phyloP scores from a whole-genome alignment of 2,329 filamentous ascomycete genomes.

The Lasiodiplodia sp. region DNA sequence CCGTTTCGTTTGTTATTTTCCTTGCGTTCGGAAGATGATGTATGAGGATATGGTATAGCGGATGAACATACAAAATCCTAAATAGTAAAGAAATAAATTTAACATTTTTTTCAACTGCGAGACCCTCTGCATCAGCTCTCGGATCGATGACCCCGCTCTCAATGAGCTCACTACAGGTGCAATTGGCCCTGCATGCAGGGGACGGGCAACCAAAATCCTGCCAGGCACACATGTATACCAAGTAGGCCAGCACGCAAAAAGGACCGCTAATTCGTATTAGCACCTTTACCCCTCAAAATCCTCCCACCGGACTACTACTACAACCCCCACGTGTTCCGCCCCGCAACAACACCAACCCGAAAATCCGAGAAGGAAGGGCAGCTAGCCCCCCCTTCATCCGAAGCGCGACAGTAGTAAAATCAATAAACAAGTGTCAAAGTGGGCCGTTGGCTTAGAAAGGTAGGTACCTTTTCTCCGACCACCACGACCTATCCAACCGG shows the following conservation, averaged over 20 bases:
- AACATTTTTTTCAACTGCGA: not conserved
- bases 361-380: not conserved
- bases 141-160: not conserved
- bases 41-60: conserved; percentile 2
- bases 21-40: conserved; percentile 8
- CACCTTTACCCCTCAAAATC: not conserved
- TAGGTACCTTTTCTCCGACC: not conserved
- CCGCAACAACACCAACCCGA: not conserved
- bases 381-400: not conserved
- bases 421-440: not conserved
- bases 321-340: not conserved
- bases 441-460: not conserved
- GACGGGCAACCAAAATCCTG: not conserved
- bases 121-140: not conserved
- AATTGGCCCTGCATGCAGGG: not conserved
- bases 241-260: not conserved
- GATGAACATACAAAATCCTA: not conserved
- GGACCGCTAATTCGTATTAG: not conserved
- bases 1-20: conserved; percentile 22
- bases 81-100: not conserved
- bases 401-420: not conserved
- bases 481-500: not conserved
- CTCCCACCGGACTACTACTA: not conserved
- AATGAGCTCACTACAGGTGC: not conserved
- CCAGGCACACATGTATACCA: not conserved